These are phyloP conservation scores for Caryopteris hybrid DNA, from an alignment of 305 asterid genomes.

Conservation along the genomic window DNA sequence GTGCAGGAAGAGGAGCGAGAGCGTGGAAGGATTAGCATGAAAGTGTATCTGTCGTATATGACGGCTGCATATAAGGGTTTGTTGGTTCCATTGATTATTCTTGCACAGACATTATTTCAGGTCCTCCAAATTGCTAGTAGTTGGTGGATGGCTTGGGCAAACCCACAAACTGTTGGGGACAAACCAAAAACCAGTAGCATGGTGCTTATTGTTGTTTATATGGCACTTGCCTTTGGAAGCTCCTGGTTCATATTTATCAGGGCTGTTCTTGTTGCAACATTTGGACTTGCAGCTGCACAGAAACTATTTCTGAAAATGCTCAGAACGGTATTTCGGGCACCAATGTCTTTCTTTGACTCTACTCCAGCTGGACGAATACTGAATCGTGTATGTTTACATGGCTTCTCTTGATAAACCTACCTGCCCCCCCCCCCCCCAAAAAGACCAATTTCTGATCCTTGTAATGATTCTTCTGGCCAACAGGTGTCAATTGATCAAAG, in stretches of 20 bases:
- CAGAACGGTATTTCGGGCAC: conserved; percentile 72
- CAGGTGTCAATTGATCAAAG: conserved; percentile 98
- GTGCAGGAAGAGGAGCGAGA: conserved; percentile 99
- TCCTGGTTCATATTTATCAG: conserved; percentile 87
- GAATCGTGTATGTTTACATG: conserved; percentile 77
- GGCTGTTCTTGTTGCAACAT: conserved; percentile 94
- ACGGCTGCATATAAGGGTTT: conserved; percentile 93
- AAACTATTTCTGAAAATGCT: conserved; percentile 88
- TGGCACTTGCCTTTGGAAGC: conserved; percentile 98
- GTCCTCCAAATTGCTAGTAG: conserved; percentile 96
- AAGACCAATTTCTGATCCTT: too few species aligned
- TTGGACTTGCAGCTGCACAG: conserved; percentile 98
- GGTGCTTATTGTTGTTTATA: conserved; percentile 79
- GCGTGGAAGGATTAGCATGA: conserved; percentile 94
- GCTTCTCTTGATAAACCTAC: conserved; percentile 6
- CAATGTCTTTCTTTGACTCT: conserved; percentile 99
- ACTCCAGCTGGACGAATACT: conserved; percentile 96
- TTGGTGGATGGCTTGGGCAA: conserved; percentile 99
- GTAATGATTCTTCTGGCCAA: conserved; percentile 29
- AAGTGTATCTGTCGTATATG: conserved; percentile 91
- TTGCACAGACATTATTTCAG: conserved; percentile 92
- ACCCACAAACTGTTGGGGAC: conserved; percentile 88
- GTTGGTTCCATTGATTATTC: conserved; percentile 75
- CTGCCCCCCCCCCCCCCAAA: too few species aligned
- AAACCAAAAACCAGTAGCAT: conserved; percentile 64